These are phyloP conservation scores for Senna tora DNA, from an alignment of 306 rosid species.

Conservation along the genomic window DNA sequence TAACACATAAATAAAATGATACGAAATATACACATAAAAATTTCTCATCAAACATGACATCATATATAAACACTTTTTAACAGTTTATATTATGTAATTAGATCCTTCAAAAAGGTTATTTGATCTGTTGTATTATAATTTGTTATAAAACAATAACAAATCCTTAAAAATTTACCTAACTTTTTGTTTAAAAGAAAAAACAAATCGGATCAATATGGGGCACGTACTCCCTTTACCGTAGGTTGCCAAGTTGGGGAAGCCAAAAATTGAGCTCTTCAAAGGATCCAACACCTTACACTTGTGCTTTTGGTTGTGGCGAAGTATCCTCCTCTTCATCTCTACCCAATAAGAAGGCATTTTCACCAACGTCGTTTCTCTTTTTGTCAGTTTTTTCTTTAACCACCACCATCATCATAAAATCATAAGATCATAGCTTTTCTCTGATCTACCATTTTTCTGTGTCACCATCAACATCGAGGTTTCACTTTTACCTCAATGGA, in stretches of 20 bases:
- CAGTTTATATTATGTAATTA: too few relatives aligned
- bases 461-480: slow-evolving; percentile 32
- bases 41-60: too few relatives aligned
- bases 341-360: slow-evolving; percentile 35
- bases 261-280: slow-evolving; percentile 27
- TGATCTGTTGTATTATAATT: background rate
- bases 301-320: slow-evolving; percentile 57
- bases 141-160: background rate
- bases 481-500: slow-evolving; percentile 39
- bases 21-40: too few relatives aligned
- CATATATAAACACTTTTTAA: too few relatives aligned
- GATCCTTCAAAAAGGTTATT: too few relatives aligned
- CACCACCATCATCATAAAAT: slow-evolving; percentile 15
- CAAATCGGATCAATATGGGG: background rate
- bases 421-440: background rate
- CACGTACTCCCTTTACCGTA: background rate
- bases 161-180: background rate
- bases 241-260: slow-evolving; percentile 27
- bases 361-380: slow-evolving; percentile 39
- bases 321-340: slow-evolving; percentile 60
- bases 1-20: too few relatives aligned
- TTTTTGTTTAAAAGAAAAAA: background rate
- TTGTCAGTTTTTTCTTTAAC: slow-evolving; percentile 20
- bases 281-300: slow-evolving; percentile 44
- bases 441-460: slow-evolving; percentile 16